Conservation (phyloP, 1,284 basidiomycete species). For the Erythrobasidium hasegawianum region DNA sequence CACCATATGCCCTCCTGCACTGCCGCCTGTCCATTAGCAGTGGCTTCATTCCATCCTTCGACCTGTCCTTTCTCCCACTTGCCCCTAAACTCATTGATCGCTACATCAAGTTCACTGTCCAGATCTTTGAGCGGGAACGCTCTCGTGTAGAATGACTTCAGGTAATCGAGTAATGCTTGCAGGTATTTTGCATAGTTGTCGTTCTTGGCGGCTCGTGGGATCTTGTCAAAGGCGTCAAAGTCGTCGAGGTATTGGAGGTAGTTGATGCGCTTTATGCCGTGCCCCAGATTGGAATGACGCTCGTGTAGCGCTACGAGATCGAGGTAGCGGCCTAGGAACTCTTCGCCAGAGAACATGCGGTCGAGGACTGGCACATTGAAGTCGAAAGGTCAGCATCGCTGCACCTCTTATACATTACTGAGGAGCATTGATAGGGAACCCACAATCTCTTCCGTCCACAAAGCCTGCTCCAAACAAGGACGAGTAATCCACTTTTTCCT, state of each 20-base stretch:
- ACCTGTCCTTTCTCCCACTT: conserved; percentile 76
- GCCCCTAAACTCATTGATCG: conserved; percentile 66
- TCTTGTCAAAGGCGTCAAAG: conserved; percentile 60
- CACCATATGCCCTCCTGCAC: conserved; percentile 81
- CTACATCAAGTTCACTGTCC: conserved; percentile 63
- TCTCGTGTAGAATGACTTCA: conserved; percentile 79
- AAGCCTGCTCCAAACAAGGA: conserved; percentile 13
- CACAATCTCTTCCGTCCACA: conserved; percentile 28
- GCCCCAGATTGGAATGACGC: conserved; percentile 75
- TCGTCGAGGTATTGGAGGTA: conserved; percentile 90
- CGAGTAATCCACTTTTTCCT: conserved; percentile 59
- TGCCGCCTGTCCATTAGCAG: conserved; percentile 48
- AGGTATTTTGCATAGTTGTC: conserved; percentile 78
- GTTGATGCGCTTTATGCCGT: conserved; percentile 55
- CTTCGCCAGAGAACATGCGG: conserved; percentile 89
- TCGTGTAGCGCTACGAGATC: conserved; percentile 87
- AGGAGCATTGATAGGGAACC: too few species aligned
- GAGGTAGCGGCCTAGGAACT: conserved; percentile 88
- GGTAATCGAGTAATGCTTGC: conserved; percentile 72
- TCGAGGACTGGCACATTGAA: too few species aligned
- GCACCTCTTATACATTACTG: too few species aligned
- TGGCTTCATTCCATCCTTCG: conserved; percentile 60
- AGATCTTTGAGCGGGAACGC: conserved; percentile 81
- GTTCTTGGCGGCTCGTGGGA: conserved; percentile 67
- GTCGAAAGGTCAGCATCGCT: too few species aligned